Conservation (phyloP, 1,284 basidiomycete genomes). For the Dichomitus squalens region DNA sequence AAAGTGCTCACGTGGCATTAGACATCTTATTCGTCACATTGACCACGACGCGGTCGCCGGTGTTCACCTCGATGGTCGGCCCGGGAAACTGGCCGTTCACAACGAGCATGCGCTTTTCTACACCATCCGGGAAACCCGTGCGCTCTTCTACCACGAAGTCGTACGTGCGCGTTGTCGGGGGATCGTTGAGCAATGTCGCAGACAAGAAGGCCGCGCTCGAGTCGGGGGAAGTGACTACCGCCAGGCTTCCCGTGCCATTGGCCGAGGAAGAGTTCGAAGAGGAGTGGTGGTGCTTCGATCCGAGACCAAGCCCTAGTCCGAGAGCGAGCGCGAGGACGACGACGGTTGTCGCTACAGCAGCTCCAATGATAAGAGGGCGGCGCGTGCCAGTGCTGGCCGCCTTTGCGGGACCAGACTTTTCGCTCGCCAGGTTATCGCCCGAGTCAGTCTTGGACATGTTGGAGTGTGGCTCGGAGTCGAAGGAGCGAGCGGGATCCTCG, state of each 20-base stretch:
- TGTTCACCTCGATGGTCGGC: constrained; percentile 51
- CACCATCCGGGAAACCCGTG: constrained; percentile 39
- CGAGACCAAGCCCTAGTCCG: constrained; percentile 44
- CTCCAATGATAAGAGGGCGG: constrained; percentile 4
- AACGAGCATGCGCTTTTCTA: constrained; percentile 42
- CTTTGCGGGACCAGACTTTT: not conserved
- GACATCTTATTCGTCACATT: constrained; percentile 43
- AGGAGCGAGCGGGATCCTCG: not conserved
- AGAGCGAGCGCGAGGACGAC: constrained; percentile 37
- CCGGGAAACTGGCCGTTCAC: constrained; percentile 52
- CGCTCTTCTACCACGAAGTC: constrained; percentile 37
- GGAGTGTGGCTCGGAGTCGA: not conserved
- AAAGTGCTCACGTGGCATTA: constrained; percentile 32
- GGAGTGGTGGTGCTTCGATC: constrained; percentile 33
- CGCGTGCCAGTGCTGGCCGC: not conserved
- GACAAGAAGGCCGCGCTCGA: constrained; percentile 30
- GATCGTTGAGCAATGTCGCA: constrained; percentile 32
- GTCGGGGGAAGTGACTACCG: constrained; percentile 22
- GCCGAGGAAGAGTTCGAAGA: constrained; percentile 15
- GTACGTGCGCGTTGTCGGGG: constrained; percentile 35
- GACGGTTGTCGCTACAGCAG: constrained; percentile 18
- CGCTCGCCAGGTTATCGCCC: not conserved
- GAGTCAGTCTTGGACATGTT: not conserved
- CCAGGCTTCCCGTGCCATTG: constrained; percentile 5
- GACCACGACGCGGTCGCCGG: constrained; percentile 45